Percentiles rank a stretch among this genome's conserved stretches.
Conservation (phyloP, 2,329 filamentous ascomycete genomes). For the Alternaria consortialis region DNA sequence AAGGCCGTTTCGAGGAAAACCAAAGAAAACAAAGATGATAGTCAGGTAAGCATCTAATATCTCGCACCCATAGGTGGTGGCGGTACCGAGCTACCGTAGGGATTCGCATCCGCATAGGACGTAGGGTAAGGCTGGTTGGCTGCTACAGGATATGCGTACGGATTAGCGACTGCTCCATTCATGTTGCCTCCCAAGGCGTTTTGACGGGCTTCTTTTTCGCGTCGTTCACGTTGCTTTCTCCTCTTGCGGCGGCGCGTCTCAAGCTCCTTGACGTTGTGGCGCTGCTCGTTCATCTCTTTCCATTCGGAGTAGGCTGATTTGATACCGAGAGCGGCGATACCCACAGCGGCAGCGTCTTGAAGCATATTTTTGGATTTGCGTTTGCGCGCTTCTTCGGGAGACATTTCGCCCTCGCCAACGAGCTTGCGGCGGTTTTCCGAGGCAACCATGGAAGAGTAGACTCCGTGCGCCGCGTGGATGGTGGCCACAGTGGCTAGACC, state of each 20-base stretch:
- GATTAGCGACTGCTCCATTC: slow-evolving; percentile 45
- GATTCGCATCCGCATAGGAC: slow-evolving; percentile 57
- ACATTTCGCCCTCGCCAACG: slow-evolving; percentile 70
- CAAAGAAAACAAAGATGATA: background rate
- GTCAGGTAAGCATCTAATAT: slow-evolving; percentile 35
- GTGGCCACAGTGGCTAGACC: slow-evolving; percentile 73
- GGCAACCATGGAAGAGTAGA: slow-evolving; percentile 71
- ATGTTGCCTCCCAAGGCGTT: slow-evolving; percentile 50
- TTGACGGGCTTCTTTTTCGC: slow-evolving; percentile 56
- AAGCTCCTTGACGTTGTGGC: slow-evolving; percentile 65
- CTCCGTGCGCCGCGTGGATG: slow-evolving; percentile 72
- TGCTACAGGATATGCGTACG: slow-evolving; percentile 52
- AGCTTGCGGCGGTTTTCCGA: slow-evolving; percentile 67
- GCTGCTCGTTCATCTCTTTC: slow-evolving; percentile 72
- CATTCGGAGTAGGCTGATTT: slow-evolving; percentile 72
- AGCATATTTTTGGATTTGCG: slow-evolving; percentile 70
- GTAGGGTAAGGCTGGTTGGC: slow-evolving; percentile 45
- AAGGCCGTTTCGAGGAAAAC: background rate
- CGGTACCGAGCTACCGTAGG: slow-evolving; percentile 52
- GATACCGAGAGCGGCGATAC: slow-evolving; percentile 73
- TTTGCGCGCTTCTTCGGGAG: slow-evolving; percentile 68
- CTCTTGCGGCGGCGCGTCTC: slow-evolving; percentile 59
- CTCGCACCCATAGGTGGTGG: slow-evolving; percentile 52
- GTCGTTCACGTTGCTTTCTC: slow-evolving; percentile 54
- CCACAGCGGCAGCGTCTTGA: slow-evolving; percentile 71